Evolutionary conservation across 2,329 filamentous ascomycete genomes (phyloP), one percentile per base, ranked within the genome.

Genomic region (Xylaria sp.): DNA sequence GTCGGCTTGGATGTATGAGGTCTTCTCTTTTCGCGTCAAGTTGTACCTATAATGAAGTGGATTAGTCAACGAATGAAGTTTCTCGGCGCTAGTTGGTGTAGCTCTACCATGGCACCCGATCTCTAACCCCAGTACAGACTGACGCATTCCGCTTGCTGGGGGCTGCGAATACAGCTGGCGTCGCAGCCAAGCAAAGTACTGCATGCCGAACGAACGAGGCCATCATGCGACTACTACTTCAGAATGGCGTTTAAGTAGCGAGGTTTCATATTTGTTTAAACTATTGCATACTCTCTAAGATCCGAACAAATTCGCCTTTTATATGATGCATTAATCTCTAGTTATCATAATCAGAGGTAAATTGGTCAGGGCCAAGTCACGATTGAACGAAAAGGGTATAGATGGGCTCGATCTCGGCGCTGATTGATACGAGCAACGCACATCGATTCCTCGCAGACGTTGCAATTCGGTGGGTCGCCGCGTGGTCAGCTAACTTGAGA

Each of bases 1-100:
- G 20, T 69, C 67, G 2, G 67, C 67, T 23, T 62, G 56, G n/a
- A 67, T 69, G 33, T 69, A 69, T 13, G 57, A 55, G 3, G 65
- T 3, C 60, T 64, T 67, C 60, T 67, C 65, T 6, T 55, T n/a
- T 18, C 18, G 2, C 28, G 51, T 59, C 18, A 66, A 25, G 20
- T 55, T 20, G 28, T 59, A 54, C 64, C 39, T 62, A 49, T 2
- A 25, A n/a, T n/a, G 18, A 4, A 25, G 18, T 9, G 12, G 33
- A 18, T 61, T 28, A 52, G 58, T 33, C n/a, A 41, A 41, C 13
- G 25, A 13, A 39, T 28, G 2, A 12, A 52, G 4, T n/a, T 23
- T 15, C 9, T 51, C 13, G 4, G 23, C 1, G 7, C 1, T 6
- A 9, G 13, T 31, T 39, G 4, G 15, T 46, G 10, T 8, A 54